Evolutionary conservation across 306 rosid genomes (phyloP).

Genomic region (Vigna trinervia): DNA sequence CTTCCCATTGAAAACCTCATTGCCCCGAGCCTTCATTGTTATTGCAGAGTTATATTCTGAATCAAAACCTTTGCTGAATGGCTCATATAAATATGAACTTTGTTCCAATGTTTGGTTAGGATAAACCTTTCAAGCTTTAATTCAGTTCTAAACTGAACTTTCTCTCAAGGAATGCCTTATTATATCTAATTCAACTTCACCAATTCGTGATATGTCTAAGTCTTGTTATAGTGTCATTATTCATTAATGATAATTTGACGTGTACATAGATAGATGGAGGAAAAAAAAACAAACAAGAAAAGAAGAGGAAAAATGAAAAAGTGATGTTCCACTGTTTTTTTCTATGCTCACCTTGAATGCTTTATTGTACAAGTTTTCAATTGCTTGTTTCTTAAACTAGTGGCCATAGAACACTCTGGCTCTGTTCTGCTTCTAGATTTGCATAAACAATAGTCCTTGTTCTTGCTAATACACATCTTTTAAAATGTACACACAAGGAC

Average conservation of each 20-base stretch:
- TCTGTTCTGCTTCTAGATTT: constrained; percentile 28
- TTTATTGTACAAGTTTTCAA: neutral
- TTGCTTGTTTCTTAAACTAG: constrained; percentile 20
- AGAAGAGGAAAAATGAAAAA: neutral
- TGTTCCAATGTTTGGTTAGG: constrained; percentile 16
- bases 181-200: constrained; percentile 31
- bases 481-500: neutral
- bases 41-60: constrained; percentile 49
- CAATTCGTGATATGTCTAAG: constrained; percentile 30
- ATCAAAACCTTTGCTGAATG: constrained; percentile 34
- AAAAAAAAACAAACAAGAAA: neutral
- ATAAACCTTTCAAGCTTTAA: constrained; percentile 27
- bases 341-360: neutral
- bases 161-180: neutral
- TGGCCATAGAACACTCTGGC: constrained; percentile 4
- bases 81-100: constrained; percentile 37
- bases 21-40: constrained; percentile 62
- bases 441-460: constrained; percentile 6
- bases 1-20: constrained; percentile 54
- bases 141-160: constrained; percentile 1
- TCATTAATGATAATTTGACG: constrained; percentile 25
- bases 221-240: constrained; percentile 29
- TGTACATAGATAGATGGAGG: neutral
- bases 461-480: neutral
- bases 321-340: neutral